A percentile compares a stretch with the other conserved stretches of the same genome.
phyloP scores from a whole-genome alignment of 805 yeast species.

The Candida oleophila region DNA sequence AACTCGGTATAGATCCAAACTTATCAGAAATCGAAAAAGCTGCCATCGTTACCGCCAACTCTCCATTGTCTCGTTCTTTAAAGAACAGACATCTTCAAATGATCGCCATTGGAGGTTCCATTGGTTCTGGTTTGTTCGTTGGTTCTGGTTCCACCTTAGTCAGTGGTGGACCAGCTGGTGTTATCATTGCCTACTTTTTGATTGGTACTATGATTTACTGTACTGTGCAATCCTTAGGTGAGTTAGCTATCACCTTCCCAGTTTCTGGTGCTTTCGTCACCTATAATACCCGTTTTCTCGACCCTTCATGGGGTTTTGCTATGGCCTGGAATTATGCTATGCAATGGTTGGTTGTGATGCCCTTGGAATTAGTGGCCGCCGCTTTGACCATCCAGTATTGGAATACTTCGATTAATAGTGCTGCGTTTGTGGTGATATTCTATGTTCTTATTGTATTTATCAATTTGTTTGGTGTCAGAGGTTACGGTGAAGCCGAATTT shows the following conservation, averaged over 20 bases:
- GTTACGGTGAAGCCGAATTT: slow-evolving; percentile 64
- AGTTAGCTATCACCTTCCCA: slow-evolving; percentile 62
- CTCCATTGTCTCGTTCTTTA: slow-evolving; percentile 51
- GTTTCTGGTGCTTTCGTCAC: slow-evolving; percentile 66
- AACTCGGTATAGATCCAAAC: slow-evolving; percentile 40
- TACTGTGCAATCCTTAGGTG: slow-evolving; percentile 62
- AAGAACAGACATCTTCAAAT: slow-evolving; percentile 69
- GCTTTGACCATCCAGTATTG: slow-evolving; percentile 58
- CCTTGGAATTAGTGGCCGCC: slow-evolving; percentile 60
- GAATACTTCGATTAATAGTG: slow-evolving; percentile 50
- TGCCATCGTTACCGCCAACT: slow-evolving; percentile 43
- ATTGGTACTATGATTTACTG: slow-evolving; percentile 59
- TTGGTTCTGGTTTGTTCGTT: slow-evolving; percentile 81
- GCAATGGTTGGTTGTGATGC: slow-evolving; percentile 55
- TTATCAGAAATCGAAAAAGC: slow-evolving; percentile 27
- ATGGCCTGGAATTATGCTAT: slow-evolving; percentile 53
- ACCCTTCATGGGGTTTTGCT: slow-evolving; percentile 63
- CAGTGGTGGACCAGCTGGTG: slow-evolving; percentile 74
- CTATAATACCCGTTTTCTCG: slow-evolving; percentile 57
- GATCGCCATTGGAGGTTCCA: slow-evolving; percentile 83
- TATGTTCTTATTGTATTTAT: slow-evolving; percentile 42
- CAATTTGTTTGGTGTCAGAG: slow-evolving; percentile 52
- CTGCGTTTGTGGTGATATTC: slow-evolving; percentile 60
- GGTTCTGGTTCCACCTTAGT: slow-evolving; percentile 65
- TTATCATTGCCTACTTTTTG: slow-evolving; percentile 54